A percentile compares a stretch with the other conserved stretches of the same genome.
phyloP scores from a whole-genome alignment of 2,329 filamentous ascomycete genomes.

The Aspergillus pseudoviridinutans region DNA sequence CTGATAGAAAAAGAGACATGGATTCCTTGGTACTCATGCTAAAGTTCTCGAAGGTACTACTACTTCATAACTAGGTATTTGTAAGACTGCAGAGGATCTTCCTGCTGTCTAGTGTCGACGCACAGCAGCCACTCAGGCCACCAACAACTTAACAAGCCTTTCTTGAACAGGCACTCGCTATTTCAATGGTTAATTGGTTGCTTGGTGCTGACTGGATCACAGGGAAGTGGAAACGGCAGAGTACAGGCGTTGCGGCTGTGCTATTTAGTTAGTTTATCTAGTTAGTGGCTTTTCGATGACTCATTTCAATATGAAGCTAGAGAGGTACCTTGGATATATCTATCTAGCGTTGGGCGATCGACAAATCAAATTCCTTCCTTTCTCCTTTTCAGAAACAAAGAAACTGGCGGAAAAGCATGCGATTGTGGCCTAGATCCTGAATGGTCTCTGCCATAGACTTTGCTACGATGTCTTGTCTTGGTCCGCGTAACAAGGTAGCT shows the following conservation, averaged over 20 bases:
- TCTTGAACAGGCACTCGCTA: neutral
- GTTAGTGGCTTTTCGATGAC: too few species aligned
- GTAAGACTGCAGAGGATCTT: too few species aligned
- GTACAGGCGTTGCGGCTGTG: too few species aligned
- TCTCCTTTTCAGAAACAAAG: neutral
- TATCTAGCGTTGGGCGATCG: neutral
- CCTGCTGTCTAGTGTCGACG: too few species aligned
- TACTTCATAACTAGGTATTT: too few species aligned
- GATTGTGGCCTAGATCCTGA: neutral
- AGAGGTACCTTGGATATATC: neutral
- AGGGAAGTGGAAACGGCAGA: too few species aligned
- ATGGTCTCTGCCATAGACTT: neutral
- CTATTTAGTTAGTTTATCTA: too few species aligned
- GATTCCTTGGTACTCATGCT: neutral
- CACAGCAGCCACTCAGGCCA: neutral
- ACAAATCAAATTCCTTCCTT: neutral
- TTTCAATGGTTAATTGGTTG: neutral
- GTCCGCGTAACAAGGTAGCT: neutral
- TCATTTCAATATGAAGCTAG: neutral
- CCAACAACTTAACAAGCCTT: neutral
- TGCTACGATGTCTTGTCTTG: neutral
- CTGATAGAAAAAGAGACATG: neutral
- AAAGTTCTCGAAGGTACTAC: neutral
- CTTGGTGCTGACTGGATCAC: too few species aligned
- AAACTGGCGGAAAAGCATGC: neutral